Conservation (phyloP, 192 early-diverging fungal species). For the Dissophora globulifera region DNA sequence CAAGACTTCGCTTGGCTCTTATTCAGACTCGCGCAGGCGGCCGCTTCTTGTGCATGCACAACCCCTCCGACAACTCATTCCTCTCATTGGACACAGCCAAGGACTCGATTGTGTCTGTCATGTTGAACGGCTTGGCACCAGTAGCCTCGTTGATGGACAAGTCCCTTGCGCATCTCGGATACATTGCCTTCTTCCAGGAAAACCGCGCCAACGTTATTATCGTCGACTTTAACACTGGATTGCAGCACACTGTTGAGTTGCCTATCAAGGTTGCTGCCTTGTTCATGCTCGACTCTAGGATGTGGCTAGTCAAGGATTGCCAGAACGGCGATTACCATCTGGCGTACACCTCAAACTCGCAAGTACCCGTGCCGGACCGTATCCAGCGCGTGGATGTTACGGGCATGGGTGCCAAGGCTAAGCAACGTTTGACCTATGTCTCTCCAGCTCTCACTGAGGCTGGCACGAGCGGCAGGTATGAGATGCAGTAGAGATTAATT, state of each 20-base stretch:
- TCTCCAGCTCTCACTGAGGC: conserved; percentile 27
- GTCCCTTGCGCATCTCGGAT: conserved; percentile 42
- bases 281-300: conserved; percentile 51
- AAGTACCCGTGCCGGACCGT: conserved; percentile 25
- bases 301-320: conserved; percentile 62
- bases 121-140: conserved; percentile 40
- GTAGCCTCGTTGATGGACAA: conserved; percentile 46
- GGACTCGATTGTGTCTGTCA: conserved; percentile 60
- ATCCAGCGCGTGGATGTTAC: conserved; percentile 36
- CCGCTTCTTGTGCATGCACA: conserved; percentile 67
- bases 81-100: conserved; percentile 64
- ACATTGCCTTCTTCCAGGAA: conserved; percentile 65
- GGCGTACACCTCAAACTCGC: conserved; percentile 35
- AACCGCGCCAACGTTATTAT: conserved; percentile 57
- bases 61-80: conserved; percentile 67
- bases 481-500: too few species aligned
- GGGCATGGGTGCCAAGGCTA: conserved; percentile 50
- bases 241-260: conserved; percentile 59
- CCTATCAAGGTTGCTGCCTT: conserved; percentile 59
- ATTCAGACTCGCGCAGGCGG: conserved; percentile 41
- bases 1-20: conserved; percentile 59
- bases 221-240: conserved; percentile 65
- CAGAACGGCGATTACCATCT: conserved; percentile 50
- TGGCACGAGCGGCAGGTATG: conserved; percentile 31
- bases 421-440: conserved; percentile 49